These are phyloP conservation scores for Dactylellina leptospora DNA, from an alignment of 2,329 filamentous ascomycete species.

Conservation along the genomic window DNA sequence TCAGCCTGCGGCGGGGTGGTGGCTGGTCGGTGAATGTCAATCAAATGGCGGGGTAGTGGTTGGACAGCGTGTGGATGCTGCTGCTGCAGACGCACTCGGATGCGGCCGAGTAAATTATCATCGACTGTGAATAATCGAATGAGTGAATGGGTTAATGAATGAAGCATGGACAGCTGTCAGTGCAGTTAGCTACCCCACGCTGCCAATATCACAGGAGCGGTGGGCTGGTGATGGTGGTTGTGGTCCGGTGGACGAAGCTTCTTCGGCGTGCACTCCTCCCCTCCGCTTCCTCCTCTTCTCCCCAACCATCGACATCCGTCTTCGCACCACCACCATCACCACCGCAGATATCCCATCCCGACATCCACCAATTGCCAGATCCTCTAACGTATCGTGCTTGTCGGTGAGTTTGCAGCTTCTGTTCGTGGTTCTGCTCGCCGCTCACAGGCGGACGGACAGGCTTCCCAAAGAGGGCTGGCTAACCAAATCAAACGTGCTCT, in stretches of 20 bases:
- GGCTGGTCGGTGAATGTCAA: constrained; percentile 11
- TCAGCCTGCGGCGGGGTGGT: not conserved
- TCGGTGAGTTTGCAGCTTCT: too few species aligned
- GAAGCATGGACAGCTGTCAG: constrained; percentile 35
- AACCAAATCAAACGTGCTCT: constrained; percentile 50
- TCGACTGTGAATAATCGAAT: not conserved
- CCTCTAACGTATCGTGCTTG: too few species aligned
- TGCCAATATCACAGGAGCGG: not conserved
- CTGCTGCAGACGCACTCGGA: too few species aligned
- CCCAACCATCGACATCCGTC: not conserved
- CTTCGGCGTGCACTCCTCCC: too few species aligned
- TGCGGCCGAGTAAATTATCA: not conserved
- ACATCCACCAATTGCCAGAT: not conserved
- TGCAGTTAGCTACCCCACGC: constrained; percentile 41
- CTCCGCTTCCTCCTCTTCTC: not conserved
- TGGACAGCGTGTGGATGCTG: too few species aligned
- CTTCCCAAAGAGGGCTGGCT: constrained; percentile 24
- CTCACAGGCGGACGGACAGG: constrained; percentile 29
- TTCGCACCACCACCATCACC: not conserved
- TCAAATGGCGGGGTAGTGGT: constrained; percentile 27
- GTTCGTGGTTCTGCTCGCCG: constrained; percentile 6
- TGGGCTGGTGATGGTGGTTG: not conserved
- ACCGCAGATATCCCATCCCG: not conserved
- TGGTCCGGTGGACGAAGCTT: too few species aligned
- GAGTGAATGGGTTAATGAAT: not conserved